phyloP scores from a whole-genome alignment of 2,329 filamentous ascomycete species.

The Claviceps maximensis region DNA sequence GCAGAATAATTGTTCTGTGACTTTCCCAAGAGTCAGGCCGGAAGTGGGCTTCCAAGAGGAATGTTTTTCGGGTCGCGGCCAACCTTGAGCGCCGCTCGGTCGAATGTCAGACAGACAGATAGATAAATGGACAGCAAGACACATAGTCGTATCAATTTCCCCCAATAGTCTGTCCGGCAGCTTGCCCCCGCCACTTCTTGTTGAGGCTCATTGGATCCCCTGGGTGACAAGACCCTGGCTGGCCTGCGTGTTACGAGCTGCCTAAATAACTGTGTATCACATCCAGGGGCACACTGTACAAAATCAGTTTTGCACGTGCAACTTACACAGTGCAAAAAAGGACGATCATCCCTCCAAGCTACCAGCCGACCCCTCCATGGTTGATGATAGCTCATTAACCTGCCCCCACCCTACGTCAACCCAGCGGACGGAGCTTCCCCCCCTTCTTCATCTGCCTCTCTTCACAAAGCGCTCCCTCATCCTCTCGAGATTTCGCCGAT shows the following conservation, averaged over 20 bases:
- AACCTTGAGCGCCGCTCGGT: too few species aligned
- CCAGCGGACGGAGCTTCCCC: neutral
- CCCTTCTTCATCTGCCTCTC: neutral
- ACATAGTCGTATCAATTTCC: too few species aligned
- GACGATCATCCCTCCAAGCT: neutral
- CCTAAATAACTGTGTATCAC: neutral
- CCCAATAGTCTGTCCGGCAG: too few species aligned
- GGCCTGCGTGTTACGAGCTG: neutral
- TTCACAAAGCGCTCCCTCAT: too few species aligned
- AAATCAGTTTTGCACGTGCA: too few species aligned
- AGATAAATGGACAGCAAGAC: too few species aligned
- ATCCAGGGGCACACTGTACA: neutral
- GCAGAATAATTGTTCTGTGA: too few species aligned
- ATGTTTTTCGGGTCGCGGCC: neutral
- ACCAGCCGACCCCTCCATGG: neutral
- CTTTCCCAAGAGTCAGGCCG: too few species aligned
- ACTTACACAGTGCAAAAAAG: conserved; percentile 12
- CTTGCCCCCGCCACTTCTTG: conserved; percentile 1
- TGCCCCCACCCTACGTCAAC: neutral
- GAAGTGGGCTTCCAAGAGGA: too few species aligned
- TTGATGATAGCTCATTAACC: neutral
- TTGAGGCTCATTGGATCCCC: neutral
- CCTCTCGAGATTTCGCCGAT: too few species aligned
- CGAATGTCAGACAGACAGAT: too few species aligned
- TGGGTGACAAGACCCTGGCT: neutral